These are phyloP conservation scores for Flaveria bidentis DNA, from an alignment of 129 eudicot genomes.

Conservation along the genomic window DNA sequence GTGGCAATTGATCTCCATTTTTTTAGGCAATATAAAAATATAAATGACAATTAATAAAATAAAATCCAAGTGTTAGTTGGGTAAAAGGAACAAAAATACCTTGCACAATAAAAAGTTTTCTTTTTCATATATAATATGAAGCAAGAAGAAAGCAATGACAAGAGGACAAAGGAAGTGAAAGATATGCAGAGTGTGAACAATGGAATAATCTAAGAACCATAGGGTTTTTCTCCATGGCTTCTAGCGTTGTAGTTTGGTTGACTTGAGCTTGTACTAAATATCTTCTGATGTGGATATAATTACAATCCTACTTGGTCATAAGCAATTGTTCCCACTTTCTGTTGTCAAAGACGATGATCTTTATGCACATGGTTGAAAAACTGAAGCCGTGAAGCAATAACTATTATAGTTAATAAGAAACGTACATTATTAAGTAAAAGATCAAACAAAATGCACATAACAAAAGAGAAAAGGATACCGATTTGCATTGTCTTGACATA, in stretches of 20 bases:
- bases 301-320: neutral
- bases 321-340: neutral
- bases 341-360: neutral
- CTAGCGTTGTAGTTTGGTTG: neutral
- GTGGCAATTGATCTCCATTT: neutral
- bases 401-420: neutral
- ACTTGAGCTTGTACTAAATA: neutral
- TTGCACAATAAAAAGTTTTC: neutral
- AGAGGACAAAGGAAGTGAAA: neutral
- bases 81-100: neutral
- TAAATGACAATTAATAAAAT: neutral
- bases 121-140: neutral
- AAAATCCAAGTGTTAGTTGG: neutral
- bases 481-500: constrained; percentile 17
- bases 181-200: too few species aligned
- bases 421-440: neutral
- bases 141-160: neutral
- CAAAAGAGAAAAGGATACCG: neutral
- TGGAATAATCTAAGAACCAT: too few species aligned
- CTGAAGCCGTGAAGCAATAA: neutral
- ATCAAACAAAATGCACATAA: neutral
- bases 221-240: neutral
- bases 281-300: neutral
- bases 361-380: constrained; percentile 16
- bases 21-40: neutral